Evolutionary conservation across 1,139 yeast species (phyloP).

Genomic region (Geotrichum bryndzae): DNA sequence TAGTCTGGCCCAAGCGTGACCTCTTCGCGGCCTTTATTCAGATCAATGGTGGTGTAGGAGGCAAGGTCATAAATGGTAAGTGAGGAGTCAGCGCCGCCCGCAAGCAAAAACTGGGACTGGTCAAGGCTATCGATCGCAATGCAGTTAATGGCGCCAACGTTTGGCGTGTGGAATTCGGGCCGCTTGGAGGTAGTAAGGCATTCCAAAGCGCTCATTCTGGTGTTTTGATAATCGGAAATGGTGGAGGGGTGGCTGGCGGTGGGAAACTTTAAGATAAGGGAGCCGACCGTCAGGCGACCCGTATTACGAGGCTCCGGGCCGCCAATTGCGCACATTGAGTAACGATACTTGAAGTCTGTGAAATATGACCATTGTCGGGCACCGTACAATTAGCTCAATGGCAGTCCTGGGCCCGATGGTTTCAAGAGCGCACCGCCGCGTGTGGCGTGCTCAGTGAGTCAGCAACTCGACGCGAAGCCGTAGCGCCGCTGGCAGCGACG

Average conservation of each 20-base stretch:
- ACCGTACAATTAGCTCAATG: not conserved
- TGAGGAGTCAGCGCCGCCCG: conserved; percentile 76
- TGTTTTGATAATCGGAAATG: not conserved
- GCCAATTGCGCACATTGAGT: not conserved
- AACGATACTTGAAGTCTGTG: not conserved
- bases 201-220: not conserved
- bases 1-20: conserved; percentile 6
- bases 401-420: not conserved
- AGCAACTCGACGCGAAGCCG: not conserved
- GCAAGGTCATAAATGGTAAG: conserved; percentile 33
- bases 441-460: not conserved
- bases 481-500: not conserved
- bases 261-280: not conserved
- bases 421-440: not conserved
- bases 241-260: not conserved
- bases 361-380: not conserved
- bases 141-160: conserved; percentile 51
- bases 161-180: conserved; percentile 21
- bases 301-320: not conserved
- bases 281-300: not conserved
- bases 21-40: conserved; percentile 2
- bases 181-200: conserved; percentile 9
- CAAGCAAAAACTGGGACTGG: conserved; percentile 47
- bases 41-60: conserved; percentile 3
- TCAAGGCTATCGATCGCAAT: conserved; percentile 51